Percentiles rank a stretch among this genome's conserved stretches.
Evolutionary conservation across 257 asterid genomes (phyloP).

Genomic region (Gardenia jasminoides): DNA sequence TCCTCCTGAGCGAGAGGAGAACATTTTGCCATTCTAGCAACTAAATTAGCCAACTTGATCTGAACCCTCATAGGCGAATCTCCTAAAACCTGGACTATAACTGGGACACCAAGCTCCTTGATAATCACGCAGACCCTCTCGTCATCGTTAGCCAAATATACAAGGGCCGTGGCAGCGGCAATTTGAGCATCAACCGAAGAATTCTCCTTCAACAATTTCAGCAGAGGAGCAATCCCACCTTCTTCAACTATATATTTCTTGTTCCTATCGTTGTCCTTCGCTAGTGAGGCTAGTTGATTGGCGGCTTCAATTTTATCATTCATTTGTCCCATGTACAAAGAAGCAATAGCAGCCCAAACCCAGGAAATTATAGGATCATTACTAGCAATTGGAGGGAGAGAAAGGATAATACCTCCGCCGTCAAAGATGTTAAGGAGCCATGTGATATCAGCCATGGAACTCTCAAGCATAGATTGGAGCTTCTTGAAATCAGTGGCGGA

Average conservation of each 20-base stretch:
- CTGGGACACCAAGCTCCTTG: constrained; percentile 49
- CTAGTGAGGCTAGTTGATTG: constrained; percentile 60
- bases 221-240: constrained; percentile 64
- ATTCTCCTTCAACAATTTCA: constrained; percentile 60
- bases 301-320: constrained; percentile 67
- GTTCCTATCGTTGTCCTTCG: constrained; percentile 77
- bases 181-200: constrained; percentile 64
- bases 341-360: constrained; percentile 82
- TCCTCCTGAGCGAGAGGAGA: constrained; percentile 60
- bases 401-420: constrained; percentile 59
- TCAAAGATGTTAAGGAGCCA: constrained; percentile 68
- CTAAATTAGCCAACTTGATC: constrained; percentile 54
- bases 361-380: constrained; percentile 80
- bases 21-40: constrained; percentile 66
- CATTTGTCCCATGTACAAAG: constrained; percentile 57
- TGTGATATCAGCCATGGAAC: constrained; percentile 65
- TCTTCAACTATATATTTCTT: constrained; percentile 80
- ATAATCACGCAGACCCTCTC: constrained; percentile 56
- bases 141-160: constrained; percentile 48
- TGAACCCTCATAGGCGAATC: constrained; percentile 72
- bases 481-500: constrained; percentile 73
- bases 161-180: constrained; percentile 59
- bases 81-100: constrained; percentile 59
- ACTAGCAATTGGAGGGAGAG: constrained; percentile 81
- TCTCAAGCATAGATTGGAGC: constrained; percentile 46